phyloP scores from a whole-genome alignment of 179 eudicot genomes.

The Camellia oleifera region DNA sequence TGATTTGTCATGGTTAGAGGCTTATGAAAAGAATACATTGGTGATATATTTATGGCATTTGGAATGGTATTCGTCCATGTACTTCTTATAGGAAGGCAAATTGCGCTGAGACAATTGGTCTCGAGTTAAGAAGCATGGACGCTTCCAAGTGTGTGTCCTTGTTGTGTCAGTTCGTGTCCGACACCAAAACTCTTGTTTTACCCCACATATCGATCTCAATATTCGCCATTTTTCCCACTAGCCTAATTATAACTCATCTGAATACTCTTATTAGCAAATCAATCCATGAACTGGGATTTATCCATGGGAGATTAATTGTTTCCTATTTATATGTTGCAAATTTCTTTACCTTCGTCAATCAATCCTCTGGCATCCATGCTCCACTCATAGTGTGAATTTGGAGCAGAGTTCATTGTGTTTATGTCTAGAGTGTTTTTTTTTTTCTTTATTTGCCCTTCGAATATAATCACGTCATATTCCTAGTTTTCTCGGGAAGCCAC shows the following conservation, averaged over 20 bases:
- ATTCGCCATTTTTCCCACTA: background rate
- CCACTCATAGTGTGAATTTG: background rate
- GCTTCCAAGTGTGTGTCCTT: background rate
- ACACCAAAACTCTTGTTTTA: background rate
- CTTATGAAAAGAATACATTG: background rate
- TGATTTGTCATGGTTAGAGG: background rate
- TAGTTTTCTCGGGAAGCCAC: background rate
- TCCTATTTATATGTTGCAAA: background rate
- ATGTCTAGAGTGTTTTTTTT: background rate
- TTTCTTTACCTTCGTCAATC: background rate
- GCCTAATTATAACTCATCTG: background rate
- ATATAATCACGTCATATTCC: background rate
- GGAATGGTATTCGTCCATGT: background rate
- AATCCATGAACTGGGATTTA: background rate
- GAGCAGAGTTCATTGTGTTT: background rate
- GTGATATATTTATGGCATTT: background rate
- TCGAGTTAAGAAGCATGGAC: no score
- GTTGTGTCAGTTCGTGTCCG: background rate
- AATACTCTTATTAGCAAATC: background rate
- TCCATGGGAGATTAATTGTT: background rate
- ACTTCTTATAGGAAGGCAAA: background rate
- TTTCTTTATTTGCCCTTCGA: background rate
- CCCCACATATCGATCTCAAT: background rate
- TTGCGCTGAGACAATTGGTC: background rate
- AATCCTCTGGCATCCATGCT: background rate